Evolutionary conservation across 768 basidiomycete species (phyloP).

Genomic region (Macrolepiota fuliginosa): DNA sequence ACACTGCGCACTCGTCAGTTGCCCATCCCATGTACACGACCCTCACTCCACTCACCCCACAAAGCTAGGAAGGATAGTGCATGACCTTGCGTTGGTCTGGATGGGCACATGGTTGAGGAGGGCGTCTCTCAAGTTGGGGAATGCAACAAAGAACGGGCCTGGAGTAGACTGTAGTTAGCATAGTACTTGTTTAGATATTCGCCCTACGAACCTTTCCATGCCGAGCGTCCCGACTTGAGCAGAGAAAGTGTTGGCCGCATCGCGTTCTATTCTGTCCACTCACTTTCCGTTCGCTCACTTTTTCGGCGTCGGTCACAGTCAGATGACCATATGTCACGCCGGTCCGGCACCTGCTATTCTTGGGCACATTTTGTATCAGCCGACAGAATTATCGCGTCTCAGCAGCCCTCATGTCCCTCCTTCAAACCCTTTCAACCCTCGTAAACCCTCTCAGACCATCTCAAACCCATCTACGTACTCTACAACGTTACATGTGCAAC

Average conservation of each 20-base stretch:
- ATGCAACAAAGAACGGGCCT: conserved; percentile 96
- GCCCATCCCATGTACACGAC: background rate
- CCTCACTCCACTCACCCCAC: conserved; percentile 67
- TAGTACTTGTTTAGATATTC: background rate
- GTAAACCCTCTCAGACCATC: no score
- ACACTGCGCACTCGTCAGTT: conserved; percentile 43
- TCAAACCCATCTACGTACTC: no score
- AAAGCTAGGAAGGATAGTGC: conserved; percentile 93
- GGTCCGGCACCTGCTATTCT: background rate
- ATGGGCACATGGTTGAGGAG: conserved; percentile 82
- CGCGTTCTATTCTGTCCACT: background rate
- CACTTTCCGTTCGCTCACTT: background rate
- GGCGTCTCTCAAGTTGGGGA: conserved; percentile 83
- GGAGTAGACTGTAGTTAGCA: background rate
- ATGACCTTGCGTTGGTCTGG: conserved; percentile 82
- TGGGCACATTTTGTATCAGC: background rate
- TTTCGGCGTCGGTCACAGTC: conserved; percentile 7
- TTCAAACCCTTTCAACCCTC: no score
- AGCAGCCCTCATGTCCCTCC: no score
- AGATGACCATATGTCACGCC: background rate
- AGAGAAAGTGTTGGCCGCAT: conserved; percentile 67
- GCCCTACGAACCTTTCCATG: conserved; percentile 68
- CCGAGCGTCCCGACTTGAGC: conserved; percentile 67
- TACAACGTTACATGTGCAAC: no score
- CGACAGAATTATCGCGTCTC: no score